These are phyloP conservation scores for Fusarium graminum DNA, from an alignment of 2,329 filamentous ascomycete species.

Conservation along the genomic window DNA sequence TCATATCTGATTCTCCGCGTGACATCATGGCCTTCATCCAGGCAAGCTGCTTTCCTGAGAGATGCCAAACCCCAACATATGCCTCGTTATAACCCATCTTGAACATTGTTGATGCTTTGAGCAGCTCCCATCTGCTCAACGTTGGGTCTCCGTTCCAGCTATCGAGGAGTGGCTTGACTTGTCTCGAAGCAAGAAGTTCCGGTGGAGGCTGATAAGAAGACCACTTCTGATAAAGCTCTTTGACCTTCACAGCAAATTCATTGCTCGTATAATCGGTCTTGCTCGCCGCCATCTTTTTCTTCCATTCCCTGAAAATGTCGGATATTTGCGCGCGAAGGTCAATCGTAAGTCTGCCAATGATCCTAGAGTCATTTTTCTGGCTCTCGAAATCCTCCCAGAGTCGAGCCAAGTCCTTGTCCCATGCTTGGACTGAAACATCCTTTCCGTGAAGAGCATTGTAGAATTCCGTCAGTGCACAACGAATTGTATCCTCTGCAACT, in stretches of 20 bases:
- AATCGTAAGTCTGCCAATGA: constrained; percentile 51
- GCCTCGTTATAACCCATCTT: constrained; percentile 51
- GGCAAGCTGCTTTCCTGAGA: constrained; percentile 64
- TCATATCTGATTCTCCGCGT: constrained; percentile 30
- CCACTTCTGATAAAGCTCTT: constrained; percentile 58
- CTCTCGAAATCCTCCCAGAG: constrained; percentile 54
- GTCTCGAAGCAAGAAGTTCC: constrained; percentile 41
- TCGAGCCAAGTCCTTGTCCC: constrained; percentile 55
- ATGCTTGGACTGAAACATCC: constrained; percentile 44
- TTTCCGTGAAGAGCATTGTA: constrained; percentile 35
- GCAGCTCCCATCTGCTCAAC: constrained; percentile 60
- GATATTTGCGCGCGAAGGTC: constrained; percentile 54
- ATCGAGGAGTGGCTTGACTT: constrained; percentile 49
- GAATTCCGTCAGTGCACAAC: constrained; percentile 54
- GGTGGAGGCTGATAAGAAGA: constrained; percentile 56
- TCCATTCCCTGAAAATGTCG: constrained; percentile 54
- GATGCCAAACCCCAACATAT: constrained; percentile 59
- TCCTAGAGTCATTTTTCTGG: constrained; percentile 45
- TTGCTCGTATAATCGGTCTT: constrained; percentile 49
- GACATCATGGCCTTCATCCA: constrained; percentile 58
- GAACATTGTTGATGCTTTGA: constrained; percentile 66
- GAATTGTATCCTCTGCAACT: constrained; percentile 61
- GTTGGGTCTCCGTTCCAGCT: constrained; percentile 39
- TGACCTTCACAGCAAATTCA: constrained; percentile 49
- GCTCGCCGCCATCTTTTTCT: constrained; percentile 18